Conservation (phyloP, 78 protist genomes). For the Cavenderia fasciculata region DNA sequence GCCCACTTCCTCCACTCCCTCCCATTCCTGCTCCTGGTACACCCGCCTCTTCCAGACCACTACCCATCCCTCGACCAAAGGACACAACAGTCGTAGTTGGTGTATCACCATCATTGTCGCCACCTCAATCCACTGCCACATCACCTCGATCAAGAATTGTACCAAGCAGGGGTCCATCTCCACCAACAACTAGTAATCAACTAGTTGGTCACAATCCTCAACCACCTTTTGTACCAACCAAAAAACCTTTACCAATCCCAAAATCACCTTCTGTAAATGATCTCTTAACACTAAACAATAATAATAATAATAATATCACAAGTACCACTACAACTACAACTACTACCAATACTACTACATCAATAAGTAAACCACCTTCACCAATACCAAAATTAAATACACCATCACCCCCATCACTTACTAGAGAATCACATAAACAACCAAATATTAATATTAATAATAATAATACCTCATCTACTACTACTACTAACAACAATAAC, state of each 20-base stretch:
- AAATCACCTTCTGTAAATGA: background rate
- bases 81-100: background rate
- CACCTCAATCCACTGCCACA: background rate
- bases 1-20: conserved; percentile 12
- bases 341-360: conserved; percentile 4
- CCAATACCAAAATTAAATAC: background rate
- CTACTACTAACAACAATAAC: background rate
- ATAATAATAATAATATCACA: background rate
- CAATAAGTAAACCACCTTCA: background rate
- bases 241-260: background rate
- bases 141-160: conserved; percentile 5
- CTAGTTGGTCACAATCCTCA: background rate
- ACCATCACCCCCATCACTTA: background rate
- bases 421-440: background rate
- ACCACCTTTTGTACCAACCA: background rate
- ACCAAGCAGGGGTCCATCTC: background rate
- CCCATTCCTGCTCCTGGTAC: background rate
- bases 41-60: background rate
- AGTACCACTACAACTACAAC: background rate
- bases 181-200: background rate
- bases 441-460: background rate
- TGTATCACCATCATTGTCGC: background rate
- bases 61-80: background rate
- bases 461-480: background rate
- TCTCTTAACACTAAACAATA: background rate